Evolutionary conservation across 208 protist genomes (phyloP), one percentile per base, ranked within the genome.

Genomic region (Kentomonas sorsogonicus): DNA sequence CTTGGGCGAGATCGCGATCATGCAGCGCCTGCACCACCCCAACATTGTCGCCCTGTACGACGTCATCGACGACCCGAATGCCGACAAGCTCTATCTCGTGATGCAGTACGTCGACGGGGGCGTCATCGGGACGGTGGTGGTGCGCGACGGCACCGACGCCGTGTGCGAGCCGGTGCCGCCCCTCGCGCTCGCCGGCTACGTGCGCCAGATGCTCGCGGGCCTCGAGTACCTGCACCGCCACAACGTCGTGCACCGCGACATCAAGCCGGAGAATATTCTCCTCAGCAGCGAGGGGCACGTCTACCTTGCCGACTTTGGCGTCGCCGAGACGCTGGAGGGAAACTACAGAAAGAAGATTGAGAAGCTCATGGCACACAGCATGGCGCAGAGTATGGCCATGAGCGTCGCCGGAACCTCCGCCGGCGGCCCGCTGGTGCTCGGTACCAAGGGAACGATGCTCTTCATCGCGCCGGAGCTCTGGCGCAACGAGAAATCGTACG

Each of bases 31-130:
- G 22, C 53, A 89, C 26, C 97, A 99, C 66, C 82, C 79, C 20
- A 98, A 98, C 73, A 90, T 99, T 48, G 94, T 98, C 6, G 66
- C 76, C 29, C 60, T 98, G 11, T 95, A 89, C 57, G 96, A 98
- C 64, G 94, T 98, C 18, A 98, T 98, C 58, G 93, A 98, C 59
- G 97, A 99, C 72, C 92, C 89, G 2, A 60, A 63, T 18, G 72
- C 75, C 16, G 85, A 94, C 41, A 84, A 83, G 39, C 48, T 98
- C 29, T 97, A 94, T 45, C 63, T 97, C 18, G 89, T 98, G 16
- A 86, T 97, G 69, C 90, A 97, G 77, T 97, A 96, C 60, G 72
- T 90, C n/a, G 67, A 85, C 52, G 69, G 57, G 15, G 86, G 86
- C 20, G 67, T 79, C 13, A 69, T 93, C 36, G 77, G 65, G 16